Evolutionary conservation across 768 basidiomycete species (phyloP).

Genomic region (Pleurotus cornucopiae): DNA sequence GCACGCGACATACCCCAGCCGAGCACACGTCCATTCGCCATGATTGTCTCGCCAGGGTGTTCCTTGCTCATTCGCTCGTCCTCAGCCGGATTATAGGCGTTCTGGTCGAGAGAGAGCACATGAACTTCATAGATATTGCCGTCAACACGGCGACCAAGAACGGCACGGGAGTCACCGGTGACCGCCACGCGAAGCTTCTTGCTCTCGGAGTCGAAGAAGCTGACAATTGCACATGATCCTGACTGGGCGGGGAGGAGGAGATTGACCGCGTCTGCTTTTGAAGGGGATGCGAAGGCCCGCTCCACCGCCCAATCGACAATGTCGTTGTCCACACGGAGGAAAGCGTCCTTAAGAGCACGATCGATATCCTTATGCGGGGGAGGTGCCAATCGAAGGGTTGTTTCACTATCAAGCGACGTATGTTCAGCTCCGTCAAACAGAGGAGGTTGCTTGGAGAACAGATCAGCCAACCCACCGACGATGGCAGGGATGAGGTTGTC

Average conservation of each 20-base stretch:
- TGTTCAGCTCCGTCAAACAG: constrained; percentile 9
- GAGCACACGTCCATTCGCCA: constrained; percentile 32
- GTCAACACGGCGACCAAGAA: constrained; percentile 36
- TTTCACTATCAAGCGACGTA: neutral
- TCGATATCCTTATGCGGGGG: constrained; percentile 25
- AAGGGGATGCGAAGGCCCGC: constrained; percentile 18
- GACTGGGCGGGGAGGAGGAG: constrained; percentile 29
- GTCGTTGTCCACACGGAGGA: constrained; percentile 34
- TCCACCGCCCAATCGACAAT: constrained; percentile 31
- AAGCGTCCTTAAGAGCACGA: constrained; percentile 30
- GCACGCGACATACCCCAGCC: constrained; percentile 38
- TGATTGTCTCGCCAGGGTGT: constrained; percentile 34
- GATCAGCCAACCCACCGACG: constrained; percentile 6
- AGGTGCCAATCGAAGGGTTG: constrained; percentile 11
- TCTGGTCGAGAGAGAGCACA: constrained; percentile 38
- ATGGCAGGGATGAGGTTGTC: constrained; percentile 20
- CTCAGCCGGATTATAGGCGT: constrained; percentile 32
- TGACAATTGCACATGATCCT: constrained; percentile 41
- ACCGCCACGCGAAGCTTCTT: constrained; percentile 36
- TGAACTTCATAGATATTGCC: constrained; percentile 31
- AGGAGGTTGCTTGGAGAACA: constrained; percentile 10
- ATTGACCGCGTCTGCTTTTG: constrained; percentile 21
- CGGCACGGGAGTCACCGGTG: constrained; percentile 45
- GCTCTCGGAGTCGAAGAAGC: constrained; percentile 37
- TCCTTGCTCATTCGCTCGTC: constrained; percentile 28